phyloP scores from a whole-genome alignment of 2,329 filamentous ascomycete genomes.

The Dothiorella sarmentorum region DNA sequence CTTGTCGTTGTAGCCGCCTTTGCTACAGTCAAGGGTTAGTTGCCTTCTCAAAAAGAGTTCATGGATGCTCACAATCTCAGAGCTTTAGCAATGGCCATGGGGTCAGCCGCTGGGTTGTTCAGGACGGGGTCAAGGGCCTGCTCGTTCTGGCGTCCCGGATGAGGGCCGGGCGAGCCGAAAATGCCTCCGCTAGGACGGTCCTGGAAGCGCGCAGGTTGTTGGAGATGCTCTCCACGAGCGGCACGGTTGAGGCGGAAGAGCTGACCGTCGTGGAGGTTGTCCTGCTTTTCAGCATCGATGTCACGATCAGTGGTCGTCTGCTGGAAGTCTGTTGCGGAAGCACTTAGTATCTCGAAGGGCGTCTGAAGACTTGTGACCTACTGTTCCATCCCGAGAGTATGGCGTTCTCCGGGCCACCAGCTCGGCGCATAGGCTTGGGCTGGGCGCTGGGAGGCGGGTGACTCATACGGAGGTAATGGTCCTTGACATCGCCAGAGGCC shows the following conservation, averaged over 20 bases:
- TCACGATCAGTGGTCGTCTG: constrained; percentile 2
- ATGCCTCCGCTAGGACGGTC: not conserved
- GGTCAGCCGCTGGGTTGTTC: not conserved
- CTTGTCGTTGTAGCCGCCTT: not conserved
- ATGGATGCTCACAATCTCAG: not conserved
- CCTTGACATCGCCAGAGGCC: not conserved
- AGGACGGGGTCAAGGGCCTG: not conserved
- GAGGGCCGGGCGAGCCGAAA: not conserved
- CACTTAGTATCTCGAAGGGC: not conserved
- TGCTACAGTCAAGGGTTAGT: not conserved
- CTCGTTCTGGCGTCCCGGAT: not conserved
- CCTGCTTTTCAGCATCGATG: not conserved
- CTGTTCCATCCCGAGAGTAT: not conserved
- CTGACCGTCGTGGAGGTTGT: constrained; percentile 10
- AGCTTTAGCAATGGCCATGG: not conserved
- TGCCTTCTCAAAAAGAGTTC: not conserved
- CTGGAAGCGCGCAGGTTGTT: not conserved
- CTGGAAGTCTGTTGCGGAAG: not conserved
- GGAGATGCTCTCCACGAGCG: not conserved
- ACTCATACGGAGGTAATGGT: not conserved
- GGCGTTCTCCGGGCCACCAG: not conserved
- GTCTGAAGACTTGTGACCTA: not conserved
- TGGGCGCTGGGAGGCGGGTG: not conserved
- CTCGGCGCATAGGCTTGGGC: not conserved
- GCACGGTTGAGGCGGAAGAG: constrained; percentile 13